Conservation (phyloP, 2,329 filamentous ascomycete species). For the Neocucurbitaria cava region DNA sequence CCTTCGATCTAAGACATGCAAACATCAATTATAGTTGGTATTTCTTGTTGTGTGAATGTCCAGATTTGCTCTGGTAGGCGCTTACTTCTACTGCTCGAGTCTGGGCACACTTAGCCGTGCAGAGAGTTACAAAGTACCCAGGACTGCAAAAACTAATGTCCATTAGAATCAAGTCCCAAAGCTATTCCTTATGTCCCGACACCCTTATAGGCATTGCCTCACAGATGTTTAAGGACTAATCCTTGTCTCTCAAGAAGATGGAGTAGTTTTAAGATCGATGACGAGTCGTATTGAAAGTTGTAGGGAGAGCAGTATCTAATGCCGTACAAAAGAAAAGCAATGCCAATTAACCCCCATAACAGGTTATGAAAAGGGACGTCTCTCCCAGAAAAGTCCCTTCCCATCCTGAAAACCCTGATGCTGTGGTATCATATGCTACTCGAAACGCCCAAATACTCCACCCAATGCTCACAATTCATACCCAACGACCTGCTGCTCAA, state of each 20-base stretch:
- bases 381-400: neutral
- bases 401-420: conserved; percentile 4
- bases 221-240: neutral
- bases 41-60: too few species aligned
- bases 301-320: conserved; percentile 4
- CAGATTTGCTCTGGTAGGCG: too few species aligned
- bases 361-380: neutral
- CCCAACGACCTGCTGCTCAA: conserved; percentile 8
- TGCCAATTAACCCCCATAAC: neutral
- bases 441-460: conserved; percentile 7
- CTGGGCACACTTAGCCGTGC: too few species aligned
- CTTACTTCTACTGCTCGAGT: too few species aligned
- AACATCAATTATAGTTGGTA: neutral
- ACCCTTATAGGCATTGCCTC: neutral
- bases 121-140: too few species aligned
- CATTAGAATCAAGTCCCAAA: neutral
- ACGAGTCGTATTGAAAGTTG: neutral
- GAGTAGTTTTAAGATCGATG: neutral
- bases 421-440: conserved; percentile 20
- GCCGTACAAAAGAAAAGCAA: conserved; percentile 6
- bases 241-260: neutral
- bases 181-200: neutral
- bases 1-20: neutral
- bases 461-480: neutral
- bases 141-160: too few species aligned